Conservation (phyloP, 106 monocot genomes). For the Dendrobium nobile region DNA sequence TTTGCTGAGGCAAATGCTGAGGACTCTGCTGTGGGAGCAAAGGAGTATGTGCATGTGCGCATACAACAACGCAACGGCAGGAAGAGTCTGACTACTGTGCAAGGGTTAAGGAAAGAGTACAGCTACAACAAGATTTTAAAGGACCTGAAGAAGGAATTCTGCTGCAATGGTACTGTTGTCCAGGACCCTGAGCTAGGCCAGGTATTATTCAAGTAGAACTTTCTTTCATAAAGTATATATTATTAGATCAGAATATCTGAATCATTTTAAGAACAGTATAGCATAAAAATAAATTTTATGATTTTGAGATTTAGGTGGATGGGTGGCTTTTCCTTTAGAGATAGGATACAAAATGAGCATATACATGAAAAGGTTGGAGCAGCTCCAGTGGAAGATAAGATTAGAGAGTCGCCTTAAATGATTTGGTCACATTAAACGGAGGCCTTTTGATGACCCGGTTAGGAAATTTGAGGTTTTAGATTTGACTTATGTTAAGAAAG, state of each 20-base stretch:
- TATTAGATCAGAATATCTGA: no score
- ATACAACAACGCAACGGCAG: slow-evolving; percentile 84
- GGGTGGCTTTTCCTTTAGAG: no score
- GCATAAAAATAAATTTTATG: neutral
- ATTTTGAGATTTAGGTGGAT: no score
- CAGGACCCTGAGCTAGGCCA: slow-evolving; percentile 89
- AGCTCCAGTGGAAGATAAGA: no score
- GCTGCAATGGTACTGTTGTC: slow-evolving; percentile 95
- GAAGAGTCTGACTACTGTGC: slow-evolving; percentile 87
- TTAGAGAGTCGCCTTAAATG: no score
- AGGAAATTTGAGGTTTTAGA: no score
- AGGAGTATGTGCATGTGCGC: slow-evolving; percentile 92
- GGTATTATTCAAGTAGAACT: slow-evolving; percentile 16
- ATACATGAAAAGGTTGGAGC: no score
- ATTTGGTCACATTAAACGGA: no score
- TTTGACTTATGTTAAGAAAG: no score
- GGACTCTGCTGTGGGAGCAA: slow-evolving; percentile 69
- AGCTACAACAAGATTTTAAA: slow-evolving; percentile 86
- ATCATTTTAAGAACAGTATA: neutral
- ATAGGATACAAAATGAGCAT: no score
- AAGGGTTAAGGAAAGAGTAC: slow-evolving; percentile 80
- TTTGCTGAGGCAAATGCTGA: slow-evolving; percentile 92
- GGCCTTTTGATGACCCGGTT: no score
- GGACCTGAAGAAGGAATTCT: slow-evolving; percentile 91
- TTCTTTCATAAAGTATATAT: no score